Percentiles rank a stretch among this genome's conserved stretches.
phyloP scores from a whole-genome alignment of 2,329 filamentous ascomycete species.

The Juglanconis oblonga region DNA sequence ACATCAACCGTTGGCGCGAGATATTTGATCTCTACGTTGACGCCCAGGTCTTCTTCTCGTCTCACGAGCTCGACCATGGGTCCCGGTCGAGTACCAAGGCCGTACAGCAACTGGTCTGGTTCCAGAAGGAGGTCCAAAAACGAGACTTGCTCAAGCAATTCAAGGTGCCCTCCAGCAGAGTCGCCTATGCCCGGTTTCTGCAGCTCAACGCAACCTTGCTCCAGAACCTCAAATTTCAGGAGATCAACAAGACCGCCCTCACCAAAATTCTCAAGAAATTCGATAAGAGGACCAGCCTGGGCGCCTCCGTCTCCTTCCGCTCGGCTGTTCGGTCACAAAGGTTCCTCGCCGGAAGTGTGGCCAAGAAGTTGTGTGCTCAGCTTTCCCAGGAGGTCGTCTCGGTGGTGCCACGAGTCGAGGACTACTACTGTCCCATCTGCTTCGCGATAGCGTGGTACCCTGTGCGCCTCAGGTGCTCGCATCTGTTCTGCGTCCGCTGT shows the following conservation, averaged over 20 bases:
- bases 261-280: slow-evolving; percentile 89
- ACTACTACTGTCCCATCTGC: slow-evolving; percentile 81
- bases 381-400: slow-evolving; percentile 70
- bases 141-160: slow-evolving; percentile 59
- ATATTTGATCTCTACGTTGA: slow-evolving; percentile 82
- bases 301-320: slow-evolving; percentile 63
- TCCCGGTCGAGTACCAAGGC: slow-evolving; percentile 64
- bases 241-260: slow-evolving; percentile 76
- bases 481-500: slow-evolving; percentile 82
- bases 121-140: slow-evolving; percentile 64
- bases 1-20: slow-evolving; percentile 73
- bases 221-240: slow-evolving; percentile 78
- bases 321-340: slow-evolving; percentile 55
- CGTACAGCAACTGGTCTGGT: slow-evolving; percentile 65
- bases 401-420: slow-evolving; percentile 76
- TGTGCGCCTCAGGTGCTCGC: slow-evolving; percentile 70
- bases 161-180: slow-evolving; percentile 62
- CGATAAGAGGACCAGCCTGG: slow-evolving; percentile 77
- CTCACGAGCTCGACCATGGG: slow-evolving; percentile 68
- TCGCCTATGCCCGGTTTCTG: slow-evolving; percentile 67
- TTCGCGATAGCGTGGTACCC: slow-evolving; percentile 77
- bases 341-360: slow-evolving; percentile 64
- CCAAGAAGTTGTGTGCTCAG: slow-evolving; percentile 72
- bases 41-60: slow-evolving; percentile 78
- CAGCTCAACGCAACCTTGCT: slow-evolving; percentile 72